Conservation (phyloP, 139 green algal species). For the Chlorella sp. region DNA sequence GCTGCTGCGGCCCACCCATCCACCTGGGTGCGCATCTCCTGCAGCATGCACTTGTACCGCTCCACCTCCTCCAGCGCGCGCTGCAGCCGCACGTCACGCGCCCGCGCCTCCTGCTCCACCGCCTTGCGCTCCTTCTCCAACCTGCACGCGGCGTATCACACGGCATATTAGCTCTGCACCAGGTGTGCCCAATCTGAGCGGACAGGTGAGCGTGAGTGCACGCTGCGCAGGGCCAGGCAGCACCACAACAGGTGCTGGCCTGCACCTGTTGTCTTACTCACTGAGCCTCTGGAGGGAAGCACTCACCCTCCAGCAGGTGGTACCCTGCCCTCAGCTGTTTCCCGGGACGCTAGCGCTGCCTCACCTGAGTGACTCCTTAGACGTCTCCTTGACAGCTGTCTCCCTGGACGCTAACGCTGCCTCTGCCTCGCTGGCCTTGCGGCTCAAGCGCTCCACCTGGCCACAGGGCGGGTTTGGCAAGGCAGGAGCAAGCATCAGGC, state of each 20-base stretch:
- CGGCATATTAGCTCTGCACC: neutral
- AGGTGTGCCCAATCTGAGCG: neutral
- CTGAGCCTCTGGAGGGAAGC: no score
- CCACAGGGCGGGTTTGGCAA: neutral
- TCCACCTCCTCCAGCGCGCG: constrained; percentile 67
- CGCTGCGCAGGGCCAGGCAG: no score
- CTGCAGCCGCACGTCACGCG: constrained; percentile 57
- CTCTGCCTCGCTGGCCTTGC: constrained; percentile 16
- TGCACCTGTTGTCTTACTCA: no score
- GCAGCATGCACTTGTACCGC: constrained; percentile 53
- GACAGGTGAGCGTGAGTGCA: neutral
- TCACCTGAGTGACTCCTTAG: constrained; percentile 6
- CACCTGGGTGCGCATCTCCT: constrained; percentile 44
- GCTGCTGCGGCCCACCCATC: no score
- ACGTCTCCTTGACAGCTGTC: constrained; percentile 10
- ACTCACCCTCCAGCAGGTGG: neutral
- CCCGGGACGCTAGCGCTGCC: neutral
- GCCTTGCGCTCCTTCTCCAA: constrained; percentile 14
- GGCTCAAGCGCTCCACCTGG: constrained; percentile 23
- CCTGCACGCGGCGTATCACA: constrained; percentile 6
- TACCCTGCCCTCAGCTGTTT: neutral
- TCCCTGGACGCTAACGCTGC: constrained; percentile 2
- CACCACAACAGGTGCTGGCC: no score
- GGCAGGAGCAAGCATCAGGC: no score
- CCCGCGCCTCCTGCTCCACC: constrained; percentile 22